phyloP scores from a whole-genome alignment of 805 yeast species.

The Zygosaccharomyces rouxii region DNA sequence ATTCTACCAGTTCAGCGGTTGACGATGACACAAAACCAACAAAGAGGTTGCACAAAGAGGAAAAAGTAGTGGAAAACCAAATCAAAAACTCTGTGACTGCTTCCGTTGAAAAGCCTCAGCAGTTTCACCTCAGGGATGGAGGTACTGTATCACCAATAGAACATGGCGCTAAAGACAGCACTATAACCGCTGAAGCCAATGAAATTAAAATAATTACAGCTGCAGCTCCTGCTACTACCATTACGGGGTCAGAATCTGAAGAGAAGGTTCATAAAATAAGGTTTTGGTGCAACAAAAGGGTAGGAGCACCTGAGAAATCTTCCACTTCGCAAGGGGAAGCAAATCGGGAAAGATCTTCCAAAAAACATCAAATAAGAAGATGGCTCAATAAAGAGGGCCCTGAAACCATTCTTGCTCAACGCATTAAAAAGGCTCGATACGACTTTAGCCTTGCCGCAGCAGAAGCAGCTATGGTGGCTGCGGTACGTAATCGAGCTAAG shows the following conservation, averaged over 20 bases:
- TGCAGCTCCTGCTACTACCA: no score
- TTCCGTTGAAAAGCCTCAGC: not conserved
- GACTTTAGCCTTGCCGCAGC: not conserved
- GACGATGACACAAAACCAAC: not conserved
- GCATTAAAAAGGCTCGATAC: not conserved
- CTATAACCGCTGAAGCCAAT: not conserved
- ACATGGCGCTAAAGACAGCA: not conserved
- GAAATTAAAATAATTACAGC: not conserved
- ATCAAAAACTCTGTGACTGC: not conserved
- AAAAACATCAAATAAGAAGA: not conserved
- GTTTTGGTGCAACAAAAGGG: not conserved
- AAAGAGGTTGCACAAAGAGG: not conserved
- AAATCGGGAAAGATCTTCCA: not conserved
- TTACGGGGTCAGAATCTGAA: not conserved
- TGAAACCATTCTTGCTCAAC: not conserved
- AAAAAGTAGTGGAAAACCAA: no score
- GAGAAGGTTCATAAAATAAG: not conserved
- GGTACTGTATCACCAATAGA: not conserved
- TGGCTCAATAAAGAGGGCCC: slow-evolving; percentile 2
- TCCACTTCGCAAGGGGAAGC: not conserved
- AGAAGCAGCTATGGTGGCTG: not conserved
- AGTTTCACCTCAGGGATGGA: no score
- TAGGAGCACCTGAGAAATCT: not conserved
- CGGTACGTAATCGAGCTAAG: not conserved
- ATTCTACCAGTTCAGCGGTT: not conserved